Evolutionary conservation across 768 basidiomycete genomes (phyloP), one percentile per base, ranked within the genome.

Genomic region (Cystoderma amianthinum): DNA sequence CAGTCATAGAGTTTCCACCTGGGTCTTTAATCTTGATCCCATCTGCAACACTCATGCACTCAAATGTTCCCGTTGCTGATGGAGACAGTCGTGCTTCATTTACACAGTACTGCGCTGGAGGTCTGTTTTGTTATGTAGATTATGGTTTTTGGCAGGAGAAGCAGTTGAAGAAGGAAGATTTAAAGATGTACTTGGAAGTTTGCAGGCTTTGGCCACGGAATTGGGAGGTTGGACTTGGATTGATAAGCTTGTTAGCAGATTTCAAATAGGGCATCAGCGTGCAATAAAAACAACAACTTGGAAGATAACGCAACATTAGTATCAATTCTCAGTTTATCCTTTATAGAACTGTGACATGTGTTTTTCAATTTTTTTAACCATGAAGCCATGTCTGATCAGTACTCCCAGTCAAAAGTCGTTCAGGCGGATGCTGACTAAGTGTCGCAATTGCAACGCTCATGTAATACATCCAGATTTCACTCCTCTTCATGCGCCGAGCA

Each of bases 91-190:
- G 55, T 1, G 11, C 20, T 19, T 55, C 55, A 3, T 48, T 56
- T 23, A 55, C 54, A 2, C 54, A 59, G 20, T 60, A 54, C 38
- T 43, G 39, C 1, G 48, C 58, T 0, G 58, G 55, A 2, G 53
- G 51, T 1, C 37, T 60, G 1, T 53, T 56, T 32, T 48, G 56
- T 1, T 60, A 38, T 36, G 47, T 53, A 2, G 44, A 52, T 5
- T 51, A 57, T 42, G 54, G 56, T 2, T 45, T 25, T 28, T 36
- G 36, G 7, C 49, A 43, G 0, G 47, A 43, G n/a, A 11, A 7
- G 11, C 15, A 36, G 16, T 6, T 7, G 6, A 20, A 36, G 16
- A 16, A 6, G 7, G 35, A 16, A 6, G 7, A 40, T 38, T 23
- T 24, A 25, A 9, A 28, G 25, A 28, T 28, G 25, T 28, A 28